These are phyloP conservation scores for Aspergillus ustus DNA, from an alignment of 2,329 filamentous ascomycete species.

Conservation along the genomic window DNA sequence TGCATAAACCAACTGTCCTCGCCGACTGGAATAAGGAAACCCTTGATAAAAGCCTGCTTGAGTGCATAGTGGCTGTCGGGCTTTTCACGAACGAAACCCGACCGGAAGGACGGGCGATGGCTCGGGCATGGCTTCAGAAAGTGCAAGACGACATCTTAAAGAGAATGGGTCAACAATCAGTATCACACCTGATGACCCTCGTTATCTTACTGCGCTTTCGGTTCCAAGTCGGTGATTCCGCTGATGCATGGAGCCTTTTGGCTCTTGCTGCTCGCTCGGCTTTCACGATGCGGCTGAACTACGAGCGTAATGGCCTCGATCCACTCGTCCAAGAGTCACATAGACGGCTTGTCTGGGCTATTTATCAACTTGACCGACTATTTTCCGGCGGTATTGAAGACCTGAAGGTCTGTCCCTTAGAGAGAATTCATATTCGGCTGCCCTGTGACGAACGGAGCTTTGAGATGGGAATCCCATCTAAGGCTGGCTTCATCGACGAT, in stretches of 20 bases:
- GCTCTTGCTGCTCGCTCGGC: constrained; percentile 8
- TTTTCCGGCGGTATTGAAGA: constrained; percentile 6
- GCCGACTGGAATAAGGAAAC: neutral
- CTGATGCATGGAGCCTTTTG: constrained; percentile 3
- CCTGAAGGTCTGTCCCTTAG: neutral
- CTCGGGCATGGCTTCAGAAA: constrained; percentile 1
- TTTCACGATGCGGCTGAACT: constrained; percentile 7
- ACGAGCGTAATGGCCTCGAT: constrained; percentile 1
- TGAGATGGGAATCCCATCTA: neutral
- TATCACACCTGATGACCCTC: neutral
- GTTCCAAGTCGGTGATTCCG: neutral
- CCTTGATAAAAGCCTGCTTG: neutral
- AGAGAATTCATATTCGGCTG: constrained; percentile 6
- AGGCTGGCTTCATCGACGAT: neutral
- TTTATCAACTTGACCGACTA: constrained; percentile 3
- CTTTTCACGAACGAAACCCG: constrained; percentile 2
- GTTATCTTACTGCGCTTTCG: neutral
- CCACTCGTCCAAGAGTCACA: constrained; percentile 6
- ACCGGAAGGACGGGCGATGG: neutral
- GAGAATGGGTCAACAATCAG: neutral
- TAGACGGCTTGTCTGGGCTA: constrained; percentile 2
- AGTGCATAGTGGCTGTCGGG: constrained; percentile 2
- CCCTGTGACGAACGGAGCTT: constrained; percentile 11
- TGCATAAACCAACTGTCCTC: constrained; percentile 4
- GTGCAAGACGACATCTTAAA: neutral